Evolutionary conservation across 2,329 filamentous ascomycete genomes (phyloP).

Genomic region (Cadophora luteo-olivacea): DNA sequence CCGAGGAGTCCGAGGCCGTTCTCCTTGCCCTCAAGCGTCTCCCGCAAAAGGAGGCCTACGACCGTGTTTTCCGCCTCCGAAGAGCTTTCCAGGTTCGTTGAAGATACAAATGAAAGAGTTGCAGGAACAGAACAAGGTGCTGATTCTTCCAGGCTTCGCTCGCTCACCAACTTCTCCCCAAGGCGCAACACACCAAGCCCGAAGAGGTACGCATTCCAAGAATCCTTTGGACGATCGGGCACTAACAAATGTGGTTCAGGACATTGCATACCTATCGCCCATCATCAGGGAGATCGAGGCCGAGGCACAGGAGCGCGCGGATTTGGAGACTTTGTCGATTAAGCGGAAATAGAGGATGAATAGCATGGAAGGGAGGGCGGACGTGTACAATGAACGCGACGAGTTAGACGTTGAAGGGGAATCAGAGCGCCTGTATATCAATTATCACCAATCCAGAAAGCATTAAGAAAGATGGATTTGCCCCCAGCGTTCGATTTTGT

Average conservation of each 20-base stretch:
- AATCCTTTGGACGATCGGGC: not conserved
- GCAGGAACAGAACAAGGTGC: conserved; percentile 6
- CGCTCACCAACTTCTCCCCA: conserved; percentile 69
- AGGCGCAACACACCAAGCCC: conserved; percentile 70
- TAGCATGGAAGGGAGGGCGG: not conserved
- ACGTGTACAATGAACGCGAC: conserved; percentile 32
- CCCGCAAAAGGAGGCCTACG: conserved; percentile 87
- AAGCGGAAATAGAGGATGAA: conserved; percentile 35
- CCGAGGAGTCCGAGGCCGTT: conserved; percentile 88
- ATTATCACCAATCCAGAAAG: conserved; percentile 13
- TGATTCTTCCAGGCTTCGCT: conserved; percentile 55
- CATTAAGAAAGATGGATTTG: not conserved
- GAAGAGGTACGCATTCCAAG: conserved; percentile 60
- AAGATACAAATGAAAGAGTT: not conserved
- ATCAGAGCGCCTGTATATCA: conserved; percentile 20
- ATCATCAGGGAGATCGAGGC: conserved; percentile 74
- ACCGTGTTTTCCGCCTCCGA: conserved; percentile 96
- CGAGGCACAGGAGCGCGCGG: conserved; percentile 70
- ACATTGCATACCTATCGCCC: conserved; percentile 68
- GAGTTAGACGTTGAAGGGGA: not conserved
- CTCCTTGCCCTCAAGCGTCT: conserved; percentile 91
- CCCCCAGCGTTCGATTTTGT: not conserved
- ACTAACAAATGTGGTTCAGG: conserved; percentile 53
- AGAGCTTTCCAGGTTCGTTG: conserved; percentile 82
- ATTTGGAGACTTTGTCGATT: conserved; percentile 71